Evolutionary conservation across 768 basidiomycete species (phyloP).

Genomic region (Rhizopogon vulgaris): DNA sequence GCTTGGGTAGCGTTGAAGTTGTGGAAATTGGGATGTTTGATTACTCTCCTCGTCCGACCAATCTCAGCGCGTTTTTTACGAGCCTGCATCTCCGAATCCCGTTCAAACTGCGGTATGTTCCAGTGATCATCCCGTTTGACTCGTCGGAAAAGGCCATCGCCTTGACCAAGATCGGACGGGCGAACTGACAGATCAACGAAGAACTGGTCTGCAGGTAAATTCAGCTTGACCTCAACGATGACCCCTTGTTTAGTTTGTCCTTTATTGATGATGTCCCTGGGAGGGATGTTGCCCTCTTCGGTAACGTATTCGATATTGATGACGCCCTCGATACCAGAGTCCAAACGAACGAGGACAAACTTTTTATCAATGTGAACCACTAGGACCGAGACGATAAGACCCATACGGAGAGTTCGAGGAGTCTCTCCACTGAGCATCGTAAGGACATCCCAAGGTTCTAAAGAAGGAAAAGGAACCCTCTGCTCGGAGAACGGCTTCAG

Average conservation of each 20-base stretch:
- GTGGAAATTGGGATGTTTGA: slow-evolving; percentile 98
- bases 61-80: slow-evolving; percentile 84
- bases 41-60: slow-evolving; percentile 73
- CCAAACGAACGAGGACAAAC: slow-evolving; percentile 67
- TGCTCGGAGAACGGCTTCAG: slow-evolving; percentile 74
- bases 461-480: slow-evolving; percentile 56
- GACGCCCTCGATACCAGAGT: slow-evolving; percentile 86
- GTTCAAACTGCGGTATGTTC: slow-evolving; percentile 58
- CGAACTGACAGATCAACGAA: slow-evolving; percentile 72
- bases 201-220: slow-evolving; percentile 56
- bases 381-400: slow-evolving; percentile 76
- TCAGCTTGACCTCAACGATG: slow-evolving; percentile 66
- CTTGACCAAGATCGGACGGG: slow-evolving; percentile 49
- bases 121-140: slow-evolving; percentile 56
- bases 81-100: slow-evolving; percentile 65
- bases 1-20: slow-evolving; percentile 89
- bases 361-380: slow-evolving; percentile 50
- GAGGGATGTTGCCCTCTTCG: slow-evolving; percentile 36
- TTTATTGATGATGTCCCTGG: slow-evolving; percentile 53
- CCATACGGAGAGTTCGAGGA: slow-evolving; percentile 61
- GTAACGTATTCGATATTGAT: slow-evolving; percentile 58
- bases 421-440: slow-evolving; percentile 98
- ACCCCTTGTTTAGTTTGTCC: slow-evolving; percentile 78
- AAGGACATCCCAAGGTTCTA: slow-evolving; percentile 74
- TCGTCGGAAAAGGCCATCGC: slow-evolving; percentile 58